These are phyloP conservation scores for Kokia cookei DNA, from an alignment of 441 rosid genomes.

Conservation along the genomic window DNA sequence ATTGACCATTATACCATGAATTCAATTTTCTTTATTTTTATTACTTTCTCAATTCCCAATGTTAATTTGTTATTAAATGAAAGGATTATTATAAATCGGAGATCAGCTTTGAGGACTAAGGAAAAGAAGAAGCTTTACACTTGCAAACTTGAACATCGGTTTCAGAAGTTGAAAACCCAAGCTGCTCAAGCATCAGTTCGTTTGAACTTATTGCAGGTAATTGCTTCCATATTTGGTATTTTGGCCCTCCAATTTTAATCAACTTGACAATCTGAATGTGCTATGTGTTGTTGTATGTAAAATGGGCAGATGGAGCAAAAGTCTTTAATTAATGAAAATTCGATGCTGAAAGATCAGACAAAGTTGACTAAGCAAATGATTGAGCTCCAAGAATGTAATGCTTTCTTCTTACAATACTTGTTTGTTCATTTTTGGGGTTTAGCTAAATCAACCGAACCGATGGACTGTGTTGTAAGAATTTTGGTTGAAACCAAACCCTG, in stretches of 20 bases:
- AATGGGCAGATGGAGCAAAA: conserved; percentile 13
- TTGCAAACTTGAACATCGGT: conserved; percentile 9
- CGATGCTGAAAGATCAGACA: background rate
- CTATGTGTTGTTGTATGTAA: background rate
- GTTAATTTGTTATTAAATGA: no score
- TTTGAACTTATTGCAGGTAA: conserved; percentile 12
- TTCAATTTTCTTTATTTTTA: no score
- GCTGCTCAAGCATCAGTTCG: background rate
- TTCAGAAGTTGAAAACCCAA: background rate
- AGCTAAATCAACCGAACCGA: no score
- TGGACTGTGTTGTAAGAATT: background rate
- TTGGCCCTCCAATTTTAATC: no score
- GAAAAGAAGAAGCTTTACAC: conserved; percentile 21
- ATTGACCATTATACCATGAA: no score
- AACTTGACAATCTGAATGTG: background rate
- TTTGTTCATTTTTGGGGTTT: no score
- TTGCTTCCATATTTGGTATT: no score
- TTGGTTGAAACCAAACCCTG: background rate
- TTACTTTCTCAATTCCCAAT: no score
- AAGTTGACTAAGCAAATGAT: background rate
- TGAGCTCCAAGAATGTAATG: conserved; percentile 17
- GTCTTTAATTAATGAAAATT: conserved; percentile 10
- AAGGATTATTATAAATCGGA: conserved; percentile 20
- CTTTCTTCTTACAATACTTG: background rate
- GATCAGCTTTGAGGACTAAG: conserved; percentile 23